Percentiles rank a stretch among this genome's conserved stretches.
These are phyloP conservation scores for Acidomyces sp. DNA, from an alignment of 495 filamentous ascomycete species.

Conservation along the genomic window DNA sequence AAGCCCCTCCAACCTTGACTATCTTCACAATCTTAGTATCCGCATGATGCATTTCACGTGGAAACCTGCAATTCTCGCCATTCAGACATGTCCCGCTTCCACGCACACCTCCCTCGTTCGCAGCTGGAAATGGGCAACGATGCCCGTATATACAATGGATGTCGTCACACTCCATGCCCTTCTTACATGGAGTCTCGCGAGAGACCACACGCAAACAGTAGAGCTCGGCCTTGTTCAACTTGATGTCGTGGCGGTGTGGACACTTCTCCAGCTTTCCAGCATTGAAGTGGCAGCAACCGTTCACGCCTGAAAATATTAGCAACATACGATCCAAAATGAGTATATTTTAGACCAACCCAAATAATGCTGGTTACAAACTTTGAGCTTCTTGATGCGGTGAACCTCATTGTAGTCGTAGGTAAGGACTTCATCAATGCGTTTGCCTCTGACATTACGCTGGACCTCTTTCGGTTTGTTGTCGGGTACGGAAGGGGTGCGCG, in stretches of 20 bases:
- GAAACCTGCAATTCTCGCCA: conserved; percentile 27
- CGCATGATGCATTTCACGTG: conserved; percentile 23
- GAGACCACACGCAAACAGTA: conserved; percentile 56
- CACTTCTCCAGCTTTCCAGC: conserved; percentile 39
- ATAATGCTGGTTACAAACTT: conserved; percentile 78
- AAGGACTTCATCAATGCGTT: conserved; percentile 51
- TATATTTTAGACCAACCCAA: too few species aligned
- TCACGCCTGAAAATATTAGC: too few species aligned
- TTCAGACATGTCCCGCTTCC: conserved; percentile 23
- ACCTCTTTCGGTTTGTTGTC: conserved; percentile 28
- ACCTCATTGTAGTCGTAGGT: conserved; percentile 46
- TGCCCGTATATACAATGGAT: conserved; percentile 79
- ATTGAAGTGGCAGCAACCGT: conserved; percentile 49
- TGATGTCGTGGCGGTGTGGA: conserved; percentile 62
- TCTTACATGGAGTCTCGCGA: conserved; percentile 64
- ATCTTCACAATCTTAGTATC: conserved; percentile 19
- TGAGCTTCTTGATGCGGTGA: conserved; percentile 50
- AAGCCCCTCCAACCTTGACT: conserved; percentile 4
- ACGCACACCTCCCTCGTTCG: conserved; percentile 14
- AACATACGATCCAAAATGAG: too few species aligned
- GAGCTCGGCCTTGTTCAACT: conserved; percentile 52
- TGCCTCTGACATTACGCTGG: conserved; percentile 60
- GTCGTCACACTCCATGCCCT: conserved; percentile 60
- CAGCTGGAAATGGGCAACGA: conserved; percentile 23
- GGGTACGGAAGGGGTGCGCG: conserved; percentile 1